A percentile compares a stretch with the other conserved stretches of the same genome.
Evolutionary conservation across 2,329 filamentous ascomycete species (phyloP).

Genomic region (Teratosphaeria destructans): DNA sequence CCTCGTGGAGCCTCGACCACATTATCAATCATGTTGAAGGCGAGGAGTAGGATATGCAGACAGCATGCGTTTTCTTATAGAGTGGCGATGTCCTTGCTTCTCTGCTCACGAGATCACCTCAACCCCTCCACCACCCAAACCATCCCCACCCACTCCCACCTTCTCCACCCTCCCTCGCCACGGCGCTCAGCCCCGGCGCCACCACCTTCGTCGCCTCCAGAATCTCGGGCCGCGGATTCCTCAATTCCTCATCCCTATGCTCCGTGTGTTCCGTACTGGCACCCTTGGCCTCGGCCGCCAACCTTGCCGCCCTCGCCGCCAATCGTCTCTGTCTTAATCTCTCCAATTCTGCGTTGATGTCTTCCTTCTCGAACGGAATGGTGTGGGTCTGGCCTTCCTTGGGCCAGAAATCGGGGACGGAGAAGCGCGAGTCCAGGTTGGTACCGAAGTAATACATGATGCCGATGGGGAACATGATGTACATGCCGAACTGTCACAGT

Average conservation of each 20-base stretch:
- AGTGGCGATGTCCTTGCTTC: neutral
- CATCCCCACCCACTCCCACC: constrained; percentile 1
- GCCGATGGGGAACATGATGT: constrained; percentile 96
- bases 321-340: constrained; percentile 49
- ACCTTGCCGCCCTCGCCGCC: constrained; percentile 37
- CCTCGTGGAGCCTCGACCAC: too few species aligned
- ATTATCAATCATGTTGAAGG: too few species aligned
- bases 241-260: constrained; percentile 14
- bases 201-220: constrained; percentile 14
- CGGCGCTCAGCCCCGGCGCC: constrained; percentile 1
- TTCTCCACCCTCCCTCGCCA: neutral
- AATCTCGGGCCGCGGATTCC: constrained; percentile 13
- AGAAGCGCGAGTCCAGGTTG: constrained; percentile 88
- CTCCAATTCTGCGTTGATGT: constrained; percentile 73
- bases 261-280: constrained; percentile 14
- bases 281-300: constrained; percentile 30
- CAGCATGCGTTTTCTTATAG: neutral
- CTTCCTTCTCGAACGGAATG: constrained; percentile 66
- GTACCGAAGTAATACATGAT: constrained; percentile 99
- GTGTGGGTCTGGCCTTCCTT: constrained; percentile 65
- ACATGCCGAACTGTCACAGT: constrained; percentile 74
- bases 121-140: neutral
- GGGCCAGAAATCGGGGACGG: constrained; percentile 88
- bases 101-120: neutral
- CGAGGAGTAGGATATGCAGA: too few species aligned